Conservation (phyloP, 176 grass and related monocot genomes). For the Paspalum vaginatum region DNA sequence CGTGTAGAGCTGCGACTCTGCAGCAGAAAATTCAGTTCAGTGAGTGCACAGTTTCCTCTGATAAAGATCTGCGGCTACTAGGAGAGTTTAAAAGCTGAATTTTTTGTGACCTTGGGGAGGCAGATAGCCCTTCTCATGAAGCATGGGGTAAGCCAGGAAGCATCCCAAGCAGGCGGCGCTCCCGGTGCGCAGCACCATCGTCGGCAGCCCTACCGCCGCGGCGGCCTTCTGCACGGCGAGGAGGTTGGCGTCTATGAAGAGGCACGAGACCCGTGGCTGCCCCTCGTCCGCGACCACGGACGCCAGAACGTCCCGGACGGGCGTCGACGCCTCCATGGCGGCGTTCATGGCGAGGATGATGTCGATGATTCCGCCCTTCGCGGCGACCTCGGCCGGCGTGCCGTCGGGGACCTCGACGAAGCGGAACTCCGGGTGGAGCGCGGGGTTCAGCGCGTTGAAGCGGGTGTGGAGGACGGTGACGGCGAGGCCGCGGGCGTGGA, state of each 20-base stretch:
- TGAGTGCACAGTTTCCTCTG: not conserved
- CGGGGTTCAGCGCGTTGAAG: constrained; percentile 21
- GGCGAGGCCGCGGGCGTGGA: constrained; percentile 36
- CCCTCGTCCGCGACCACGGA: not conserved
- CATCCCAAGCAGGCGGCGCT: constrained; percentile 29
- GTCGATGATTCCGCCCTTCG: not conserved
- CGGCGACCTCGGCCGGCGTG: not conserved
- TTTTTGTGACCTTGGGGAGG: not conserved
- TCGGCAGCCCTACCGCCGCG: not conserved
- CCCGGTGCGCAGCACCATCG: constrained; percentile 35
- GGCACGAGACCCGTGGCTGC: not conserved
- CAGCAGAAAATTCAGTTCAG: not conserved
- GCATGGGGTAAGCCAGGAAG: constrained; percentile 22
- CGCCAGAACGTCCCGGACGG: not conserved
- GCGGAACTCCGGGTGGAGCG: constrained; percentile 7
- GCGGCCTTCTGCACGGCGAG: not conserved
- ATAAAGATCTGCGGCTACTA: no score
- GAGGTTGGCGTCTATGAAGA: constrained; percentile 33
- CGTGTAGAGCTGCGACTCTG: constrained; percentile 13
- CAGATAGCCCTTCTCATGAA: constrained; percentile 17
- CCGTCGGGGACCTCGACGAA: constrained; percentile 16
- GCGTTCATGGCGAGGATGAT: constrained; percentile 17
- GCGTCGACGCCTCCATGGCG: not conserved
- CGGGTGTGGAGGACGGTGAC: constrained; percentile 46
- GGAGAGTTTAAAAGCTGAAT: no score